Base-by-base conservation (phyloP, 768 basidiomycete species). In the Tricholoma sp. region DNA sequence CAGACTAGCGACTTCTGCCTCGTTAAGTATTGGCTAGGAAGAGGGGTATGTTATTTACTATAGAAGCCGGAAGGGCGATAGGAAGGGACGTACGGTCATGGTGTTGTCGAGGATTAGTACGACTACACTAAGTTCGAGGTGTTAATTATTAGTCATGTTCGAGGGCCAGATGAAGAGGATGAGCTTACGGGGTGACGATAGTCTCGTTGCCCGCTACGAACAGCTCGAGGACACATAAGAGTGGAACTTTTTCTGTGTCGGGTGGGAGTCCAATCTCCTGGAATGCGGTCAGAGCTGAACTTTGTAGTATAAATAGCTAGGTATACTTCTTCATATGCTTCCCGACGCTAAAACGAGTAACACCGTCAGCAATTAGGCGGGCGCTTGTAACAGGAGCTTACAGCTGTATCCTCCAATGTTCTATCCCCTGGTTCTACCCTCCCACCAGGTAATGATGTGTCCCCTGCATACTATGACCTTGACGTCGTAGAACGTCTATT, bases 381-480 rank as follows among this genome's bases (percentile, higher is more conserved):
- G n/a, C n/a, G n/a, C n/a, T n/a, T n/a, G 10, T 45, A 16, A 34
- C 31, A 7, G 37, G 8, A 19, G 16, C 84, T 63, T 67, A 93
- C 91, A 18, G 92, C 93, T 2, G 92, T 86, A 58, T 89, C 88
- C 65, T 94, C 94, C 2, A 85, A 73, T 39, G 80, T 83, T 60
- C 64, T 67, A 67, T 95, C 93, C 39, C 73, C 76, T 2, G 74
- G 73, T 14, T 96, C 93, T 6, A 86, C 79, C 66, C 86, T 91
- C 0, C 94, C 93, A 5, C 94, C 93, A 0, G 93, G 94, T 4
- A 96, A 72, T 0, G 91, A 88, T 0, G 94, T 96, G 67, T 95
- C 94, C 0, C 91, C 91, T 0, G 93, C 89, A 63, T 89, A n/a
- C n/a, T n/a, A 96, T 9, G 86, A 79, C 35, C 84, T 76, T 62